Evolutionary conservation across 2,329 filamentous ascomycete genomes (phyloP), one percentile per base, ranked within the genome.

Genomic region (Metarhizium sp.): DNA sequence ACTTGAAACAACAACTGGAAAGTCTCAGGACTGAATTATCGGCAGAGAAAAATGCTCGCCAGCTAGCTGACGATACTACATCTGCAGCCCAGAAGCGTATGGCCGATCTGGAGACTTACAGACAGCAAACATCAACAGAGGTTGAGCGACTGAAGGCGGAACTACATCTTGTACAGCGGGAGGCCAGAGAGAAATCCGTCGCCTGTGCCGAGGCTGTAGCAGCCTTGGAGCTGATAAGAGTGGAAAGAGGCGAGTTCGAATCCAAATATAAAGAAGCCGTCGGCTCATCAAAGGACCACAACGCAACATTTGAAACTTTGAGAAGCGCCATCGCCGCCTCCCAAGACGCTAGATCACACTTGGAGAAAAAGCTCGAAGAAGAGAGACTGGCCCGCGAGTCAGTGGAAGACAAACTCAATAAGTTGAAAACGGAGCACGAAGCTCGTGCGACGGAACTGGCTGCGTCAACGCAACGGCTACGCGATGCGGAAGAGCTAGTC

Each of bases 41-140:
- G 36, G 84, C 90, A 0, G 95, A 99, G 71, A 90, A 79, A 66
- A 86, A 82, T 58, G 86, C 90, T 5, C 84, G 90, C 51, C 85
- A 90, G 64, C 75, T 96, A 14, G 91, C 94, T 0, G 94, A 99
- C 65, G 92, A 96, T 57, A 95, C 90, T 2, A 80, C 87, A 5
- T 85, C 86, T 61, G 88, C 90, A 30, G 87, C 92, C 2, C 87
- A 96, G 67, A 87, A 85, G 69, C 86, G 92, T 25, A 86, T 95
- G 70, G 76, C 83, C 7, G 91, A 96, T 62, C 77, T 99, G 2
- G 92, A 97, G 67, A 79, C 79, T 47, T 92, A 88, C 67, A 87
- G 88, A 65, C 89, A 96, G 66, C 86, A 87, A 64, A 91, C 88
- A 42, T 86, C 90, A 3, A 82, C 88, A 1, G 92, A 99, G 67